Percentiles rank a stretch among this genome's conserved stretches.
phyloP scores from a whole-genome alignment of 164 flowering plant species.

The Pachysandra terminalis region DNA sequence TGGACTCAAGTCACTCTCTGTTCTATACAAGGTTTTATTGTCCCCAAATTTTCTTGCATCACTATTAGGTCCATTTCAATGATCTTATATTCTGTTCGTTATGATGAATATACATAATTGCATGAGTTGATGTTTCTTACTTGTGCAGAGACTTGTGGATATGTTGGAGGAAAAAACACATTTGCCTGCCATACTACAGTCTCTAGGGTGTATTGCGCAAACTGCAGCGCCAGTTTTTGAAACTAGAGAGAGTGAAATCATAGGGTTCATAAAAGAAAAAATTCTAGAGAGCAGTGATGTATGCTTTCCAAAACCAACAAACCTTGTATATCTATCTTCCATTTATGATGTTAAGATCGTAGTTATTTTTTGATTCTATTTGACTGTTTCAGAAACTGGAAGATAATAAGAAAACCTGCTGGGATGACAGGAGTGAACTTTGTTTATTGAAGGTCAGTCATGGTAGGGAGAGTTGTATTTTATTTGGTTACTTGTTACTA shows the following conservation, averaged over 20 bases:
- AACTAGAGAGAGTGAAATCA: slow-evolving; percentile 87
- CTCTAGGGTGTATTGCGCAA: slow-evolving; percentile 95
- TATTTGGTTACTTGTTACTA: slow-evolving; percentile 10
- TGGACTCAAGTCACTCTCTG: slow-evolving; percentile 92
- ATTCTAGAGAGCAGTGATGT: slow-evolving; percentile 59
- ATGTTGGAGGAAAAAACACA: slow-evolving; percentile 78
- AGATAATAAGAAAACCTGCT: slow-evolving; percentile 34
- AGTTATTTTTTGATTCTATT: background rate
- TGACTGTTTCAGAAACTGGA: slow-evolving; percentile 48
- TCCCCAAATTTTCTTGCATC: background rate
- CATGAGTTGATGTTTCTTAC: slow-evolving; percentile 16
- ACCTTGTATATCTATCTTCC: background rate
- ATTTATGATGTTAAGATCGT: background rate
- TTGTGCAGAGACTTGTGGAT: slow-evolving; percentile 86
- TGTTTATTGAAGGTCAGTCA: slow-evolving; percentile 78
- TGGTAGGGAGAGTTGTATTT: slow-evolving; percentile 13
- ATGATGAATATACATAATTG: slow-evolving; percentile 4
- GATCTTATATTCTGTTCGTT: background rate
- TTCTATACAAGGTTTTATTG: slow-evolving; percentile 77
- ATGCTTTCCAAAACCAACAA: slow-evolving; percentile 22
- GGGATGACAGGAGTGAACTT: slow-evolving; percentile 88
- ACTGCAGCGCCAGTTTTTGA: slow-evolving; percentile 96
- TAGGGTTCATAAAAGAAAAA: slow-evolving; percentile 58
- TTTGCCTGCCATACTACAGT: slow-evolving; percentile 89
- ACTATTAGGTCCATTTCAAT: no score